Conservation (phyloP, 306 rosid species). For the Vigna trinervia region DNA sequence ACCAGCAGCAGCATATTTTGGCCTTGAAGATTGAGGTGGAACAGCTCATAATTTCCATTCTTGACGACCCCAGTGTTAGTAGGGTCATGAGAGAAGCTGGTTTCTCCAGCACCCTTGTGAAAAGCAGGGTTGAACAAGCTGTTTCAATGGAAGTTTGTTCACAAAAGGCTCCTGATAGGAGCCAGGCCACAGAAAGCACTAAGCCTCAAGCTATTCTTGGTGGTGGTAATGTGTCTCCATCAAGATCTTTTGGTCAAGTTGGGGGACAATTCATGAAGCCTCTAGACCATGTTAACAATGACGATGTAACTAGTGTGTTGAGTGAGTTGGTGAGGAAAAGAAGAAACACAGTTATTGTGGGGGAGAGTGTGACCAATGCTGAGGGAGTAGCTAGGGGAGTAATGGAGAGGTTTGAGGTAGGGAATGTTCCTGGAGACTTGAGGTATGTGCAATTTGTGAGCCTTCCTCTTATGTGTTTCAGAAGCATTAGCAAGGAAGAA, state of each 20-base stretch:
- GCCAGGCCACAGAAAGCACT: constrained; percentile 49
- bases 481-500: constrained; percentile 65
- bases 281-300: constrained; percentile 47
- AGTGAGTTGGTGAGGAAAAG: constrained; percentile 65
- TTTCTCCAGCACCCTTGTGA: constrained; percentile 79
- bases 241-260: constrained; percentile 49
- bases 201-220: constrained; percentile 49
- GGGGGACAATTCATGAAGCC: constrained; percentile 43
- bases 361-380: constrained; percentile 58
- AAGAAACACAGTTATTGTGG: constrained; percentile 69
- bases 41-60: constrained; percentile 79
- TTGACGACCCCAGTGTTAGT: constrained; percentile 95
- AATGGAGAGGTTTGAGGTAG: constrained; percentile 71
- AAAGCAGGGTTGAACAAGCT: constrained; percentile 71
- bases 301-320: constrained; percentile 67
- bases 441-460: constrained; percentile 64
- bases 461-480: constrained; percentile 68
- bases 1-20: constrained; percentile 79
- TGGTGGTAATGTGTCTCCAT: constrained; percentile 40
- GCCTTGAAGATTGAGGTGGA: constrained; percentile 86
- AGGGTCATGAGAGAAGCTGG: constrained; percentile 98
- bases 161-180: constrained; percentile 35
- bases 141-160: constrained; percentile 69
- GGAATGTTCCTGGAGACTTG: constrained; percentile 59
- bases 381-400: constrained; percentile 65